Base-by-base conservation (phyloP, 371 early-diverging fungal species). In the Mortierella sp. region DNA sequence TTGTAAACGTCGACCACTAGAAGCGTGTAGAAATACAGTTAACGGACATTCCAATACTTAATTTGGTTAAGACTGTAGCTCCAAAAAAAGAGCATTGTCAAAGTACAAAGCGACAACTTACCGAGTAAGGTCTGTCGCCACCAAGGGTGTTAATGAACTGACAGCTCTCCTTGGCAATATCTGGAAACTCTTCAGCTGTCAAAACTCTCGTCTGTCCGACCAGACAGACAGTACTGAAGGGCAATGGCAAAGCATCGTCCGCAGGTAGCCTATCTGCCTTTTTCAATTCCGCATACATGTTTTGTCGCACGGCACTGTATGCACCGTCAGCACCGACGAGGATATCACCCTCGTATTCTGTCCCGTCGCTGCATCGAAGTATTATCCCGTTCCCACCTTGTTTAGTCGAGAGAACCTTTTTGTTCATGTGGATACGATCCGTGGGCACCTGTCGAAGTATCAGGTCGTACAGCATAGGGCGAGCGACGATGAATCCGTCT, bases 291-390 rank as follows among this genome's bases (percentile, higher is more conserved):
- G 54, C 48, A 32, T 82, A 82, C 18, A 82, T 18, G n/a, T 38
- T 78, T 44, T 75, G 78, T 8, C 82, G 71, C 18, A 82, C 71
- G 11, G 35, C 54, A 56, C 82, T 82, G 71, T 82, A 78, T 1
- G 78, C 82, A 0, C 82, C 82, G 43, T 82, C 82, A 27, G 78
- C 78, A 10, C 82, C 82, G 6, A 82, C 75, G 4, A 82, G 44
- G 12, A 82, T 75, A 35, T 58, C 63, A 24, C 78, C 82, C 0
- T 6, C 4, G 55, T 77, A 51, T 0, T 29, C 29, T 0, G 82
- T 60, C 16, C 43, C 56, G 46, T 82, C 82, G 1, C 72, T 27
- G 65, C 77, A 77, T 10, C 27, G 43, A 5, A 82, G n/a, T 11
- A 27, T n/a, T 1, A 82, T 68, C 10, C 51, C 63, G 27, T 77